Percentiles rank a stretch among this genome's conserved stretches.
phyloP scores from a whole-genome alignment of 1,284 basidiomycete genomes.

The Earliella scabrosa region DNA sequence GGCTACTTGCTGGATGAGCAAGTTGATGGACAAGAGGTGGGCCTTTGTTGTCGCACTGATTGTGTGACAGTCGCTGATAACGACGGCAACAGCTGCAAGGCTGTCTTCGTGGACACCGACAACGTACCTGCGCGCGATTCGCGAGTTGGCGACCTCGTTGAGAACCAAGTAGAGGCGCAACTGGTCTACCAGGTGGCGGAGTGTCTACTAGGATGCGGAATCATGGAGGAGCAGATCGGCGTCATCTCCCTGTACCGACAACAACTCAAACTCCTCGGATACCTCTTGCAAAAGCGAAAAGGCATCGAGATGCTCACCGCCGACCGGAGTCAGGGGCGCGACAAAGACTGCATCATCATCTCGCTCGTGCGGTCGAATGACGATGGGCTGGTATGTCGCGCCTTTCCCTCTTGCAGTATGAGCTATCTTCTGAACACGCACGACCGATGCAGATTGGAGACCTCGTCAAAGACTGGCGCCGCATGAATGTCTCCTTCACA shows the following conservation, averaged over 20 bases:
- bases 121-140: conserved; percentile 76
- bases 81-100: conserved; percentile 64
- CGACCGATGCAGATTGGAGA: conserved; percentile 73
- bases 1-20: conserved; percentile 72
- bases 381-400: conserved; percentile 61
- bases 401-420: background rate
- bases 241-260: conserved; percentile 94
- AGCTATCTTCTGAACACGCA: conserved; percentile 4
- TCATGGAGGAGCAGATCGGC: conserved; percentile 76
- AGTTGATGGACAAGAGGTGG: conserved; percentile 68
- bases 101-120: conserved; percentile 95
- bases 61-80: background rate
- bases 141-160: conserved; percentile 85
- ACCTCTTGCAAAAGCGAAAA: conserved; percentile 54
- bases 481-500: conserved; percentile 97
- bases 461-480: conserved; percentile 91
- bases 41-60: conserved; percentile 19
- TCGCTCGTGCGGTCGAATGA: conserved; percentile 92
- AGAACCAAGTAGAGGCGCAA: conserved; percentile 84
- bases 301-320: conserved; percentile 91
- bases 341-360: conserved; percentile 95
- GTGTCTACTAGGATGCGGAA: conserved; percentile 68
- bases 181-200: conserved; percentile 68
- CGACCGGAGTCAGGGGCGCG: conserved; percentile 94
- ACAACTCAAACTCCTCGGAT: conserved; percentile 86